Conservation (phyloP, 306 rosid genomes). For the Lablab purpureus region DNA sequence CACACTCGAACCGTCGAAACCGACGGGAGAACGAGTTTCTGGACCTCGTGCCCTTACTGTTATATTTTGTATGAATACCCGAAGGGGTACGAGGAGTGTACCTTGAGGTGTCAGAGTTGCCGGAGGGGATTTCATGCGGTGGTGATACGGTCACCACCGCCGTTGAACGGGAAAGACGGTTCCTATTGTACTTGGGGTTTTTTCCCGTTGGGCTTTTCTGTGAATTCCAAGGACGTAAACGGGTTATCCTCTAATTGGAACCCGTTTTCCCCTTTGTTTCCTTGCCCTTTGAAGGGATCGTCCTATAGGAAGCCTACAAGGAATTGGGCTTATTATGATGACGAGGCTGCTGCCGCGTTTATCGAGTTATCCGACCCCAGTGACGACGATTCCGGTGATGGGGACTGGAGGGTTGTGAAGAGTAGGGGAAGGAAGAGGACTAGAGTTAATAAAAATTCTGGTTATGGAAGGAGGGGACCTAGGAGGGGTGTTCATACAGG, state of each 20-base stretch:
- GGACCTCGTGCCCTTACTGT: constrained; percentile 98
- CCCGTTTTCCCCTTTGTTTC: constrained; percentile 76
- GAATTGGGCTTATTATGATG: constrained; percentile 61
- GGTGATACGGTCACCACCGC: constrained; percentile 71
- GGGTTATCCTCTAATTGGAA: constrained; percentile 64
- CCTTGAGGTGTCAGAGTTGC: constrained; percentile 85
- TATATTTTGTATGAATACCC: constrained; percentile 82
- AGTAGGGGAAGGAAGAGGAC: constrained; percentile 53
- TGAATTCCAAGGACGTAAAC: constrained; percentile 50
- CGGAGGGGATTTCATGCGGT: constrained; percentile 79
- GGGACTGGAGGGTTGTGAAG: constrained; percentile 60
- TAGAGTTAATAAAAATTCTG: constrained; percentile 39
- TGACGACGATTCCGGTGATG: constrained; percentile 84
- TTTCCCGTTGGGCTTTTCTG: constrained; percentile 72
- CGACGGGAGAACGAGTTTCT: constrained; percentile 57
- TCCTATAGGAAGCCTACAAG: constrained; percentile 30
- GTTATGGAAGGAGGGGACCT: constrained; percentile 51
- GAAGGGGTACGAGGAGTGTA: constrained; percentile 77
- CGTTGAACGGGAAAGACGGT: constrained; percentile 57
- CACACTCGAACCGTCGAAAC: constrained; percentile 43
- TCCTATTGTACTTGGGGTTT: constrained; percentile 88
- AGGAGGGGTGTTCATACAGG: constrained; percentile 53
- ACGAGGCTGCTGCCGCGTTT: constrained; percentile 63
- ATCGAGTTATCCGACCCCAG: constrained; percentile 67
- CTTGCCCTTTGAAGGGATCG: constrained; percentile 64